Percentiles rank a stretch among this genome's conserved stretches.
Conservation (phyloP, 371 early-diverging fungal genomes). For the Massospora cicadina region DNA sequence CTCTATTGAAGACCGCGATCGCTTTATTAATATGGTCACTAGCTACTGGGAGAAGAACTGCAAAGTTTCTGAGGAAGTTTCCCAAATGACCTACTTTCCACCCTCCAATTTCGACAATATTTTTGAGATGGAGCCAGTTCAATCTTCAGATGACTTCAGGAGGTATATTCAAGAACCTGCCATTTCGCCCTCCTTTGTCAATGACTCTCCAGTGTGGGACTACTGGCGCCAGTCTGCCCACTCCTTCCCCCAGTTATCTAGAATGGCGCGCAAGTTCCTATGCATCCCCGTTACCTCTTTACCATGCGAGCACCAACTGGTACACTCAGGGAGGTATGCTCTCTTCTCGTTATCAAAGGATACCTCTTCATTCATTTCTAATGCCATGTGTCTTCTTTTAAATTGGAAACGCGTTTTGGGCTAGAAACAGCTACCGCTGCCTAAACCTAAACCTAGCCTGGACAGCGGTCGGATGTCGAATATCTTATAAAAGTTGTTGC, state of each 20-base stretch:
- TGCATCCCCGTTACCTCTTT: conserved; percentile 8
- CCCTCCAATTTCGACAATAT: not conserved
- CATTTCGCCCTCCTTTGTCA: not conserved
- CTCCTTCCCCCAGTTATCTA: conserved; percentile 2
- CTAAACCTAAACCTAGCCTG: too few relatives aligned
- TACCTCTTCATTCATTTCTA: not conserved
- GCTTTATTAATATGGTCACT: not conserved
- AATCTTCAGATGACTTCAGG: not conserved
- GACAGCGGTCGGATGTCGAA: too few relatives aligned
- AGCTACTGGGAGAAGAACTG: not conserved
- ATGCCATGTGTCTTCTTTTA: not conserved
- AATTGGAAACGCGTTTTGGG: too few relatives aligned
- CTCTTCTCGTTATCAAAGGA: not conserved
- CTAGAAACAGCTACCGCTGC: too few relatives aligned
- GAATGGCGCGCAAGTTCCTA: conserved; percentile 9
- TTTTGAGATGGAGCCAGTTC: not conserved
- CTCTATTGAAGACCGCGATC: not conserved
- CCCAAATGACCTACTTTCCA: not conserved
- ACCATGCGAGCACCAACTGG: conserved; percentile 4
- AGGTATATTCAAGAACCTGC: not conserved
- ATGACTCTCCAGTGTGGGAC: not conserved
- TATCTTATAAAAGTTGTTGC: too few relatives aligned
- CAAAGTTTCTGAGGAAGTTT: not conserved
- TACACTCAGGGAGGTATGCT: not conserved
- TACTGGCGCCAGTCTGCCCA: not conserved